phyloP scores from a whole-genome alignment of 1,284 basidiomycete genomes.

The Ustilago tritici region DNA sequence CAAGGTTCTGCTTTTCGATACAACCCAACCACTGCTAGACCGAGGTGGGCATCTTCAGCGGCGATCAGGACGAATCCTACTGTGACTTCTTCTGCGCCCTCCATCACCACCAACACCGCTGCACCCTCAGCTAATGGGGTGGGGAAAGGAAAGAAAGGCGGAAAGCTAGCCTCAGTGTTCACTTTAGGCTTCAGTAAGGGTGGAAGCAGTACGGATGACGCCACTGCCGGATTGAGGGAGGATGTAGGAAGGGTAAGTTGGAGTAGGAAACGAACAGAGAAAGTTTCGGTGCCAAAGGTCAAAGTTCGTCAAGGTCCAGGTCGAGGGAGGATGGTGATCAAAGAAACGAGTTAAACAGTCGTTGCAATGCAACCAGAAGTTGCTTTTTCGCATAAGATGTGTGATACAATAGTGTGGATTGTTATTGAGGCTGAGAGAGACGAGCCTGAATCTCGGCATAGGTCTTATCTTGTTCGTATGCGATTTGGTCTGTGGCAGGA shows the following conservation, averaged over 20 bases:
- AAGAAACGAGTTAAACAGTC: constrained; percentile 3
- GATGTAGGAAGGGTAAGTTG: constrained; percentile 30
- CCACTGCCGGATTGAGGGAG: background rate
- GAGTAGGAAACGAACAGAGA: constrained; percentile 41
- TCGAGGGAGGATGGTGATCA: constrained; percentile 40
- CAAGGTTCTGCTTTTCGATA: constrained; percentile 12
- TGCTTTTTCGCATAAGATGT: background rate
- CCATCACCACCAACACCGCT: background rate
- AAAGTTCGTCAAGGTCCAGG: constrained; percentile 46
- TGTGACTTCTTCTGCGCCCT: background rate
- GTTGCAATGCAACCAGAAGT: background rate
- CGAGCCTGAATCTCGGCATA: constrained; percentile 51
- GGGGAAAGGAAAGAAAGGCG: background rate
- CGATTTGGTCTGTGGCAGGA: constrained; percentile 29
- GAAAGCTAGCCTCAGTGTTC: constrained; percentile 8
- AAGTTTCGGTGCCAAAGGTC: constrained; percentile 26
- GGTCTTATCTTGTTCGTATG: constrained; percentile 41
- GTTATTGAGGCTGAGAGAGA: constrained; percentile 11
- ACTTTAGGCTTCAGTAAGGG: constrained; percentile 8
- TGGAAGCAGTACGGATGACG: constrained; percentile 2
- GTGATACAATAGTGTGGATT: background rate
- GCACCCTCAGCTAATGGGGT: background rate
- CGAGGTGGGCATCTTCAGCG: background rate
- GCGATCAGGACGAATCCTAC: background rate
- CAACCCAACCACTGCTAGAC: constrained; percentile 4